Percentiles rank a stretch among this genome's conserved stretches.
Evolutionary conservation across 306 rosid species (phyloP).

Genomic region (Notholithocarpus densiflorus): DNA sequence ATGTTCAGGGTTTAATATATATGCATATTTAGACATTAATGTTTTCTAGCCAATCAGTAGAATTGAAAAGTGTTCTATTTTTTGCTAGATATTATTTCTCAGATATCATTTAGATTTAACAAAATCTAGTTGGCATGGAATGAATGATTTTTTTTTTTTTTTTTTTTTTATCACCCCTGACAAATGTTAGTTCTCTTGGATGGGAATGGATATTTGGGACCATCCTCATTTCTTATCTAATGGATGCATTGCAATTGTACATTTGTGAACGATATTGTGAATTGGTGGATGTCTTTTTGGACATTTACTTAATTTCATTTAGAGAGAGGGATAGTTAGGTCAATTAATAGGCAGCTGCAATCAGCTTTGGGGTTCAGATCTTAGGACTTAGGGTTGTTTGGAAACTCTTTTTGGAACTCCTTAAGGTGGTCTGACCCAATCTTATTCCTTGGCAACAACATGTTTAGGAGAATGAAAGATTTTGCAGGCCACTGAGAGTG

Average conservation of each 20-base stretch:
- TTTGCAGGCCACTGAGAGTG: neutral
- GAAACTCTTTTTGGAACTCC: neutral
- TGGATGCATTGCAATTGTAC: neutral
- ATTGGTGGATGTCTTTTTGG: neutral
- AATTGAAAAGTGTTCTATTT: neutral
- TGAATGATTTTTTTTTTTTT: neutral
- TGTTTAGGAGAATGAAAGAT: neutral
- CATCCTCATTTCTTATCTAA: neutral
- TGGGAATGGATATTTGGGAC: neutral
- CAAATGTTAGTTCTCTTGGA: neutral
- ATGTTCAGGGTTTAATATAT: neutral
- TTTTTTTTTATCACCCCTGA: neutral
- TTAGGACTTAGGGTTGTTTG: neutral
- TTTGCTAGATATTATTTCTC: neutral
- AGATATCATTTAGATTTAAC: neutral
- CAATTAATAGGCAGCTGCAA: neutral
- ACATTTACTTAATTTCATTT: neutral
- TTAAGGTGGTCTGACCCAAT: neutral
- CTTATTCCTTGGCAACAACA: neutral
- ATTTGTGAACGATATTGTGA: neutral
- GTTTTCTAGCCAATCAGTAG: neutral
- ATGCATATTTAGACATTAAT: too few species aligned
- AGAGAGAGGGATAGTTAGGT: neutral
- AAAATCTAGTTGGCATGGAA: neutral
- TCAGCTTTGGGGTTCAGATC: neutral